Evolutionary conservation across 768 basidiomycete species (phyloP), one percentile per base, ranked within the genome.

Genomic region (Stropharia rugosoannulata): DNA sequence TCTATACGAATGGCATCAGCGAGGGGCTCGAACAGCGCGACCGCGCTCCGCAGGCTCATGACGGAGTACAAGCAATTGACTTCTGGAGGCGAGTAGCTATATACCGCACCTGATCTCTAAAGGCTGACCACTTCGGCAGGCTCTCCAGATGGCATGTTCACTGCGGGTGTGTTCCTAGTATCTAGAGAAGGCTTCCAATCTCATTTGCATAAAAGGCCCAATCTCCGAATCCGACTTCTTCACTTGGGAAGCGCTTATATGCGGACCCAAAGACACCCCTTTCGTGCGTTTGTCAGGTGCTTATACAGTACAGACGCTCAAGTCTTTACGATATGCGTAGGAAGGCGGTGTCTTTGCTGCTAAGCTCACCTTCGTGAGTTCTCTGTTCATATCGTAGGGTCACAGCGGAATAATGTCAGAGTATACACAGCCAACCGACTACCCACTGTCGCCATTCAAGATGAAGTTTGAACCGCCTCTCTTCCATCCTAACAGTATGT

Each of bases 381-480:
- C 38, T 10, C 37, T 29, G 36, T 45, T 36, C 44, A 82, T 12
- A 32, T 12, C 29, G 41, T 38, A 15, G 38, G 32, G 37, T 12
- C 40, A 22, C 16, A 9, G 2, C 1, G 22, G 10, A 25, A 18
- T 25, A 10, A 18, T 39, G 18, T 18, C n/a, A 22, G 22, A 38
- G 3, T 8, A 1, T 11, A 15, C 35, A 38, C 51, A 94, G 93
- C 95, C 95, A 0, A 68, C 80, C 38, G 97, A 99, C 68, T 99
- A 99, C 73, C 97, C 97, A 32, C 76, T 99, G 65, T 96, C 93
- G 50, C 97, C 97, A 16, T 98, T 98, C 86, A 98, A 95, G 77
- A 98, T 99, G 97, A 93, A 84, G 66, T 99, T 99, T 65, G 95
- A 98, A 43, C 97, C 97, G 3, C 95, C 96, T 2, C 70, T 99